Conservation (phyloP, 306 rosid genomes). For the Cucurbita pepo region DNA sequence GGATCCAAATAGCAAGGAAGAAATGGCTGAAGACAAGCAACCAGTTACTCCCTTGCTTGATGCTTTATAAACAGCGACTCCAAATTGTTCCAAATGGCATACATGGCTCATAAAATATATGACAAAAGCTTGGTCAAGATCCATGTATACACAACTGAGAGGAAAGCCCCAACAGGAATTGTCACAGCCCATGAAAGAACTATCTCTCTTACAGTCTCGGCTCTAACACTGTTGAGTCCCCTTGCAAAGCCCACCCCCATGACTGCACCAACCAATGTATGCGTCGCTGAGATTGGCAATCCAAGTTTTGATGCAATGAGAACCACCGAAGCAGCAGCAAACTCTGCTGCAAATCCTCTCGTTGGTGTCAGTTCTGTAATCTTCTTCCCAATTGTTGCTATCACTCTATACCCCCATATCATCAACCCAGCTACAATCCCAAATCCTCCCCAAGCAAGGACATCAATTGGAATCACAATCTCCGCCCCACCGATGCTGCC, state of each 20-base stretch:
- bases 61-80: background rate
- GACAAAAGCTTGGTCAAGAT: constrained; percentile 70
- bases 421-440: constrained; percentile 91
- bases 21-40: background rate
- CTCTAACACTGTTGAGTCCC: constrained; percentile 73
- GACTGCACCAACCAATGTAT: constrained; percentile 90
- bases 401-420: constrained; percentile 96
- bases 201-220: constrained; percentile 93
- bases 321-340: constrained; percentile 94
- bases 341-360: constrained; percentile 95
- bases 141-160: constrained; percentile 74
- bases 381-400: constrained; percentile 89
- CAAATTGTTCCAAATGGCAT: background rate
- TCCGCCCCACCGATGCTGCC: constrained; percentile 39
- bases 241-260: constrained; percentile 99
- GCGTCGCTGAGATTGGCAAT: constrained; percentile 82
- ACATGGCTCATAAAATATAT: constrained; percentile 35
- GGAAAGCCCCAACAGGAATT: constrained; percentile 71
- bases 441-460: constrained; percentile 99
- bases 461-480: constrained; percentile 74
- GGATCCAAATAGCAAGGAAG: background rate
- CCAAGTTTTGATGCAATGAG: constrained; percentile 76
- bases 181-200: constrained; percentile 83
- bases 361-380: constrained; percentile 94
- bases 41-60: background rate